Evolutionary conservation across 495 filamentous ascomycete genomes (phyloP).

Genomic region (Massariosphaeria phaeospora): DNA sequence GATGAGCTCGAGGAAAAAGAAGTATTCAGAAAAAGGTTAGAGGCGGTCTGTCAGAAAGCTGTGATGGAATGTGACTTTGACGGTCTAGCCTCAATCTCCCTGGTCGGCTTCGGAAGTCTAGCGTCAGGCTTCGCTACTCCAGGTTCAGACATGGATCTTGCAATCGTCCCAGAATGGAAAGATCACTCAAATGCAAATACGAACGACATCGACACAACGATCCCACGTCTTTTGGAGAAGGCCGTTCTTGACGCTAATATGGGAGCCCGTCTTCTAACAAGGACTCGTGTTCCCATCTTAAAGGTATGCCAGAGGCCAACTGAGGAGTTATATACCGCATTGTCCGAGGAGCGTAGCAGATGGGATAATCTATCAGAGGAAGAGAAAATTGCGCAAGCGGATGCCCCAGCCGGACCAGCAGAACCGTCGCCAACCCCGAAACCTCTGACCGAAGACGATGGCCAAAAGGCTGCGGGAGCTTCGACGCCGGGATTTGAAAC

Average conservation of each 20-base stretch:
- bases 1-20: constrained; percentile 60
- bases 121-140: constrained; percentile 68
- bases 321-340: constrained; percentile 45
- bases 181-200: background rate
- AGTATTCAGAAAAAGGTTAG: constrained; percentile 52
- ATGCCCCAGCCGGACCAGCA: too few species aligned
- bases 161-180: constrained; percentile 51
- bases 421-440: background rate
- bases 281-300: constrained; percentile 75
- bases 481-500: background rate
- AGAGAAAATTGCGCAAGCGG: constrained; percentile 35
- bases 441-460: constrained; percentile 2
- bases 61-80: constrained; percentile 48
- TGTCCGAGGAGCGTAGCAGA: constrained; percentile 54
- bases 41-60: constrained; percentile 51
- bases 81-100: constrained; percentile 45
- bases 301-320: constrained; percentile 69
- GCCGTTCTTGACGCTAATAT: constrained; percentile 62
- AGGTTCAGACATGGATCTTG: constrained; percentile 71
- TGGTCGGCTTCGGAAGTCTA: constrained; percentile 69
- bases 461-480: background rate
- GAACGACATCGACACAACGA: constrained; percentile 24
- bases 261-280: constrained; percentile 63
- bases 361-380: constrained; percentile 49
- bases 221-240: constrained; percentile 61